Evolutionary conservation across 2,329 filamentous ascomycete species (phyloP), one percentile per base, ranked within the genome.

Genomic region (Sarocladium strictum): DNA sequence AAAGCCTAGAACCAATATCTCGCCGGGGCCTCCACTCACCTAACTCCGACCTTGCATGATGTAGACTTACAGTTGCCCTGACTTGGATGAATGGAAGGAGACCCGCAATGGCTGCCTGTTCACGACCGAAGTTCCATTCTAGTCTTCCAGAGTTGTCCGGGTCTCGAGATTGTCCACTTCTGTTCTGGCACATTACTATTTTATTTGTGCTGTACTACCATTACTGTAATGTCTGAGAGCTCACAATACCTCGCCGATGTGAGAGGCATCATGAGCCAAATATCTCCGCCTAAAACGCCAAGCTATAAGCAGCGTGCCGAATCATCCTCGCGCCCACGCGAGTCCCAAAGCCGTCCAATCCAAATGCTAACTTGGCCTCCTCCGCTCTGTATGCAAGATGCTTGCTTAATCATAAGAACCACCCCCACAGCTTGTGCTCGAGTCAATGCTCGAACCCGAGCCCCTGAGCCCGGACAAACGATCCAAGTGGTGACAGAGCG

Each of bases 401-500:
- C 47, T 51, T 29, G 47, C 47, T 51, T 29, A 51, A 51, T 51
- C 47, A 51, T 33, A 51, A 35, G 26, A 51, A 35, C 29, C 29
- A 17, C 10, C 17, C 26, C 27, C 47, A 23, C 27, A 33, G 27
- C 27, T 51, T 14, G 47, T 21, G 10, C 29, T 51, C n/a, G 47
- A 51, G 29, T 29, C 27, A 10, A 27, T 21, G 47, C 47, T 51
- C 47, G 47, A 53, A 38, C 57, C 61, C 55, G 62, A 60, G 54
- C 61, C 63, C 52, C 59, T 60, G 53, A 63, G 57, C 51, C 60
- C 58, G 45, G 64, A 61, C 55, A 64, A 33, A 3, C 47, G 47
- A 35, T 35, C 27, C 29, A 35, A 33, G 26, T 68, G 65, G 59
- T 70, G 65, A 60, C 69, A 73, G 54, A 72, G 63, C 59, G 66